These are phyloP conservation scores for Pascua guehoae DNA, from an alignment of 1,284 basidiomycete species.

Conservation along the genomic window DNA sequence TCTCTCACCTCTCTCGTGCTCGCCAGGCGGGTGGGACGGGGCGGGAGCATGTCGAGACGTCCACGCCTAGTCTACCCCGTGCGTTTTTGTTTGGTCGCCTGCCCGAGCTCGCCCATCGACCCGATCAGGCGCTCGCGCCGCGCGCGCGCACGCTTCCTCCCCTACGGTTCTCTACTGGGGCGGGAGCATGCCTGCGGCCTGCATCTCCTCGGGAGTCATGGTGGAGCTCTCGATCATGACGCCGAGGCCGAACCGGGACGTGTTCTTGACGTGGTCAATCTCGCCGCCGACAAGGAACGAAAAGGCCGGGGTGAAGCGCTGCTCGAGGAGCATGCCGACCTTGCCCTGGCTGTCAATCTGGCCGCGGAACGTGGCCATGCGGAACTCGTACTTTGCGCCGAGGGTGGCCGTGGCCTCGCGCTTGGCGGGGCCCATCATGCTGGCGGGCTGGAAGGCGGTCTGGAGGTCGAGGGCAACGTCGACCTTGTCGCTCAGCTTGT, in stretches of 20 bases:
- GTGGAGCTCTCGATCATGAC: conserved; percentile 78
- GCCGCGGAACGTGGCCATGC: conserved; percentile 86
- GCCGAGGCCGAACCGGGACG: conserved; percentile 90
- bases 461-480: conserved; percentile 96
- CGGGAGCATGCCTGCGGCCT: conserved; percentile 45
- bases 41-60: neutral
- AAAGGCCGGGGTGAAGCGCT: conserved; percentile 91
- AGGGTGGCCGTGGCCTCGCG: conserved; percentile 89
- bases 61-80: neutral
- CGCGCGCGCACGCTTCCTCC: neutral
- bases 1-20: neutral
- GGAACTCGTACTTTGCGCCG: conserved; percentile 94
- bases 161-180: conserved; percentile 20
- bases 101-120: too few species aligned
- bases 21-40: neutral
- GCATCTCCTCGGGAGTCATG: conserved; percentile 50
- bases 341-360: conserved; percentile 91
- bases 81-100: too few species aligned
- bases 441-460: conserved; percentile 66
- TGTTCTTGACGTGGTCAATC: conserved; percentile 97
- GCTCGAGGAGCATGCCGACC: conserved; percentile 90
- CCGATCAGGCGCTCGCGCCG: too few species aligned
- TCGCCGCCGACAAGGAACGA: conserved; percentile 92
- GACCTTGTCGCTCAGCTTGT: conserved; percentile 92
- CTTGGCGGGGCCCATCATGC: conserved; percentile 55